Evolutionary conservation across 257 asterid genomes (phyloP).

Genomic region (Eucommia ulmoides): DNA sequence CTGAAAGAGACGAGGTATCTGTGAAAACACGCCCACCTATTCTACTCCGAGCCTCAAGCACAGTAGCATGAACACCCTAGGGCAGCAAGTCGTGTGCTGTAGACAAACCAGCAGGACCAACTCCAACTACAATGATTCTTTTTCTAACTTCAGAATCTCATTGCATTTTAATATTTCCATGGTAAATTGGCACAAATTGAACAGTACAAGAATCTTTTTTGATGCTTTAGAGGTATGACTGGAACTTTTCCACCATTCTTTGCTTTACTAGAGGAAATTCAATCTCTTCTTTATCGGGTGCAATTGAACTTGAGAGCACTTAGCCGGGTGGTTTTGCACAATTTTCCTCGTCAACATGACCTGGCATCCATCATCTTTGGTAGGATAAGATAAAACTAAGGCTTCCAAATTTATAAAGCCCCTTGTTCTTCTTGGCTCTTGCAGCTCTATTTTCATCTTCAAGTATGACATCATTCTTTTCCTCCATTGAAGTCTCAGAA

Average conservation of each 20-base stretch:
- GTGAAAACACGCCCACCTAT: constrained; percentile 97
- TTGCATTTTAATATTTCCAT: constrained; percentile 10
- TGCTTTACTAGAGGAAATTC: constrained; percentile 14
- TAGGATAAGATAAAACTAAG: constrained; percentile 24
- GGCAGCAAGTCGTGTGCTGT: constrained; percentile 98
- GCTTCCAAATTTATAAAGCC: constrained; percentile 18
- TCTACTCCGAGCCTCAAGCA: constrained; percentile 93
- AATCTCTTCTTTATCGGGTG: constrained; percentile 25
- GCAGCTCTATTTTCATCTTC: constrained; percentile 26
- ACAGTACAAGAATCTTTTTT: constrained; percentile 20
- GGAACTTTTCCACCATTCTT: constrained; percentile 19
- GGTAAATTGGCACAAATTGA: constrained; percentile 14
- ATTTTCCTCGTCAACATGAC: constrained; percentile 24
- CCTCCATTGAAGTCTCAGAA: constrained; percentile 26
- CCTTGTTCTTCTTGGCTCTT: constrained; percentile 19
- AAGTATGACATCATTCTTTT: constrained; percentile 23
- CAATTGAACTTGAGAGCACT: too few species aligned
- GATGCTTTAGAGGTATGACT: constrained; percentile 17
- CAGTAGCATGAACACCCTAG: constrained; percentile 72
- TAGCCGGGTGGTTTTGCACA: constrained; percentile 17
- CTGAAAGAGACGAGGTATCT: constrained; percentile 77
- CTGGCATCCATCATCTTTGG: constrained; percentile 16
- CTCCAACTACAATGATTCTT: constrained; percentile 71
- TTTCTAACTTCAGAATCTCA: constrained; percentile 34
- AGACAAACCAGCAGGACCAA: constrained; percentile 98